Conservation (phyloP, 768 basidiomycete genomes). For the Boletus pseudo-olivaceus region DNA sequence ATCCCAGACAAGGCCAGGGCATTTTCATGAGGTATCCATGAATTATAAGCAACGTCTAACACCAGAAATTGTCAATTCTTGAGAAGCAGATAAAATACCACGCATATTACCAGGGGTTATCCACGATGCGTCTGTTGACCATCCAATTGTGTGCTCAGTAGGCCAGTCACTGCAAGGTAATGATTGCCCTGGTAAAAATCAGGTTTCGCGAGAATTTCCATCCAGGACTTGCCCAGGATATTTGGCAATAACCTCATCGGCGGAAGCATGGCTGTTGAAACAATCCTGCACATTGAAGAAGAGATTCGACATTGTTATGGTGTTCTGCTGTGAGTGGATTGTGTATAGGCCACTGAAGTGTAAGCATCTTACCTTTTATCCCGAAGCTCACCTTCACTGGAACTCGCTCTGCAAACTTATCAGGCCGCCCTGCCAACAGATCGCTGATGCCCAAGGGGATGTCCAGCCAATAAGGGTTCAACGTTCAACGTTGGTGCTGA, state of each 20-base stretch:
- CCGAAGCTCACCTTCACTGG: not conserved
- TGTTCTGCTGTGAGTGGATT: not conserved
- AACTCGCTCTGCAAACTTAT: not conserved
- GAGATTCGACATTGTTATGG: not conserved
- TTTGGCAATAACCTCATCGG: not conserved
- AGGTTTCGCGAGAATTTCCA: not conserved
- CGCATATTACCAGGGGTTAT: not conserved
- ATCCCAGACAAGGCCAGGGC: not conserved
- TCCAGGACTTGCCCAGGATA: not conserved
- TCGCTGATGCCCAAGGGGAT: rapidly evolving
- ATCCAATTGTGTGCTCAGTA: not conserved
- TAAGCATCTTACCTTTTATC: conserved; percentile 12
- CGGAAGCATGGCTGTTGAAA: not conserved
- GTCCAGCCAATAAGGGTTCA: not conserved
- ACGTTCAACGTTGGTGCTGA: too few relatives aligned
- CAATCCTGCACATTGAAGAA: not conserved
- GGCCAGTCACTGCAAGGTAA: not conserved
- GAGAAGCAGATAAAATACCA: not conserved
- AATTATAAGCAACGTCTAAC: not conserved
- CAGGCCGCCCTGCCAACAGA: not conserved
- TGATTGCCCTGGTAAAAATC: not conserved
- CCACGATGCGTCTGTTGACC: not conserved
- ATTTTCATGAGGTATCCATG: not conserved
- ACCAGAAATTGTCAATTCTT: not conserved
- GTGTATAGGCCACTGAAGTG: not conserved